These are phyloP conservation scores for Corymbia calophylla DNA, from an alignment of 441 rosid species.

Conservation along the genomic window DNA sequence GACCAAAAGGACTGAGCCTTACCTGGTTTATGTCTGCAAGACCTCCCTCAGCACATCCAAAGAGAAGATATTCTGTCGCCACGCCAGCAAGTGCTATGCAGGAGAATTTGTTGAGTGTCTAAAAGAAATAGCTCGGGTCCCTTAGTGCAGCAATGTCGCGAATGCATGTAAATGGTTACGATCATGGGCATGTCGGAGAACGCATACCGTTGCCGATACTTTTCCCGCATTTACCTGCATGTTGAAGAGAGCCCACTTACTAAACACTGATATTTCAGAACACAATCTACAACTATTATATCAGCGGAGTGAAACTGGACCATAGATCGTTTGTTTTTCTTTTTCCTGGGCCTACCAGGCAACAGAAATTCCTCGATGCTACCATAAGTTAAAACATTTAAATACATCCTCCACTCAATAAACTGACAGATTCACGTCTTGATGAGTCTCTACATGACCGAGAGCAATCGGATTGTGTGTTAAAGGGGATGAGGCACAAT, in stretches of 20 bases:
- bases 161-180: not conserved
- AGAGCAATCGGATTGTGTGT: not conserved
- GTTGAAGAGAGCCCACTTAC: not conserved
- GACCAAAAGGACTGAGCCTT: not conserved
- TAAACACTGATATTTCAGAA: not conserved
- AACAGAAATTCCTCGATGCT: not conserved
- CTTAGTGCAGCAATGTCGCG: not conserved
- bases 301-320: not conserved
- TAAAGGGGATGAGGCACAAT: not conserved
- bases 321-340: not conserved
- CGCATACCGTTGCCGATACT: conserved; percentile 62
- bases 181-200: not conserved
- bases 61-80: conserved; percentile 70
- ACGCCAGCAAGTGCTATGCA: conserved; percentile 91
- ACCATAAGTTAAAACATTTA: not conserved
- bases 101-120: conserved; percentile 85
- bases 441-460: not conserved
- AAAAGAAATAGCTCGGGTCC: not conserved
- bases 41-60: conserved; percentile 85
- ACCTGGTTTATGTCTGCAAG: conserved; percentile 86
- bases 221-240: conserved; percentile 68
- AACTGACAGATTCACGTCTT: not conserved
- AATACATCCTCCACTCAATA: not conserved
- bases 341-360: not conserved
- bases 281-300: not conserved